phyloP scores from a whole-genome alignment of 2,329 filamentous ascomycete genomes.

The Macrophomina pseudophaseolina region DNA sequence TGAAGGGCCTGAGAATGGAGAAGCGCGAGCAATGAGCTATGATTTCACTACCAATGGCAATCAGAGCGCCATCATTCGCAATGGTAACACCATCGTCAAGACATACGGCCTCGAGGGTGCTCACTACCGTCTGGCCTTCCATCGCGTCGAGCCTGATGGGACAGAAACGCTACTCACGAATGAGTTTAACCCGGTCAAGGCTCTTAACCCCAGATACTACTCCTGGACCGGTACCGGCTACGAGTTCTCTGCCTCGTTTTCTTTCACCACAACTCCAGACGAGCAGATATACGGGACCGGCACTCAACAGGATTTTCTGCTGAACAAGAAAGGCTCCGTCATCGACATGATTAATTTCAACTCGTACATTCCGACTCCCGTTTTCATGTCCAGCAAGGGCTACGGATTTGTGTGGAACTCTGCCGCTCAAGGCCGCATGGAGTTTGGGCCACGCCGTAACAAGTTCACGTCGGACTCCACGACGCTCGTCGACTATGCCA shows the following conservation, averaged over 20 bases:
- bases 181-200: slow-evolving; percentile 42
- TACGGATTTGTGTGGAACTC: slow-evolving; percentile 42
- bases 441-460: slow-evolving; percentile 36
- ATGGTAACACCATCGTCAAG: slow-evolving; percentile 45
- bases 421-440: slow-evolving; percentile 36
- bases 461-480: slow-evolving; percentile 36
- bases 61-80: slow-evolving; percentile 38
- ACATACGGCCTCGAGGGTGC: slow-evolving; percentile 41
- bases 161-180: slow-evolving; percentile 45
- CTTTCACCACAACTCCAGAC: slow-evolving; percentile 42
- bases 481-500: slow-evolving; percentile 39
- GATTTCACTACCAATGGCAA: slow-evolving; percentile 42
- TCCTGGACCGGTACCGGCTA: slow-evolving; percentile 41
- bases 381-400: slow-evolving; percentile 38
- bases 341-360: slow-evolving; percentile 42
- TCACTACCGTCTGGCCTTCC: slow-evolving; percentile 44
- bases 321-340: slow-evolving; percentile 40
- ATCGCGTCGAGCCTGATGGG: slow-evolving; percentile 41
- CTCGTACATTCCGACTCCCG: slow-evolving; percentile 38
- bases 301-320: slow-evolving; percentile 37
- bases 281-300: slow-evolving; percentile 42
- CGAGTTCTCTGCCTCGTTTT: slow-evolving; percentile 45
- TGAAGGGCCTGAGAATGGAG: slow-evolving; percentile 43
- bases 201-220: slow-evolving; percentile 44
- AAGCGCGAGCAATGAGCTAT: slow-evolving; percentile 40